A percentile compares a stretch with the other conserved stretches of the same genome.
phyloP scores from a whole-genome alignment of 352 stramenopile species.

The Phytophthora macrochlamydospora region DNA sequence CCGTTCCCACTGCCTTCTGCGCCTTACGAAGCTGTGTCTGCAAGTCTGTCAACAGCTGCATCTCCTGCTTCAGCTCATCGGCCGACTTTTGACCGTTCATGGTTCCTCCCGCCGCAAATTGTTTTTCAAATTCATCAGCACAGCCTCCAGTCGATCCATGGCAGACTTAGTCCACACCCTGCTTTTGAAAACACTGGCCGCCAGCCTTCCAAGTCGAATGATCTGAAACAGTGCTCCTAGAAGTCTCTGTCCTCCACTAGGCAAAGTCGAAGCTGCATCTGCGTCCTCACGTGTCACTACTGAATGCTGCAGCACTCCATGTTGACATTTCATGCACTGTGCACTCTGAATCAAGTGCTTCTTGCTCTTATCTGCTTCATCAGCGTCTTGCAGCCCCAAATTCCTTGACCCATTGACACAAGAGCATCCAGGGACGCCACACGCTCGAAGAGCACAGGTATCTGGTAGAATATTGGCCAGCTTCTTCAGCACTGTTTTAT shows the following conservation, averaged over 20 bases:
- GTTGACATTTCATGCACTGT: slow-evolving; percentile 68
- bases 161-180: slow-evolving; percentile 65
- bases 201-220: slow-evolving; percentile 60
- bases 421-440: slow-evolving; percentile 67
- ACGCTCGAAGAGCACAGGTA: slow-evolving; percentile 48
- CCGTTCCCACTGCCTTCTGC: slow-evolving; percentile 47
- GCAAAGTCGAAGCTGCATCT: slow-evolving; percentile 18
- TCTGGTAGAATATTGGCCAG: slow-evolving; percentile 64
- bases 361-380: slow-evolving; percentile 21
- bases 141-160: slow-evolving; percentile 48
- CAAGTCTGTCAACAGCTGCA: slow-evolving; percentile 57
- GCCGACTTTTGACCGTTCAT: slow-evolving; percentile 73
- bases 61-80: slow-evolving; percentile 55
- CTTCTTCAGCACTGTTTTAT: slow-evolving; percentile 44
- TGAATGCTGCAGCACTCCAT: slow-evolving; percentile 71
- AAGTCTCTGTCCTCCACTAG: slow-evolving; percentile 67
- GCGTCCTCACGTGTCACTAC: slow-evolving; percentile 52
- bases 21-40: slow-evolving; percentile 55
- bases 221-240: slow-evolving; percentile 62
- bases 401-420: slow-evolving; percentile 54
- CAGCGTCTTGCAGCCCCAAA: slow-evolving; percentile 28
- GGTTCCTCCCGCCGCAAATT: slow-evolving; percentile 56
- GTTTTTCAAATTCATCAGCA: slow-evolving; percentile 59
- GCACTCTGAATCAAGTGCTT: slow-evolving; percentile 38
- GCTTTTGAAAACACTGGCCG: slow-evolving; percentile 58